A percentile compares a stretch with the other conserved stretches of the same genome.
Evolutionary conservation across 352 stramenopile species (phyloP).

Genomic region (Aphanomyces astaci): DNA sequence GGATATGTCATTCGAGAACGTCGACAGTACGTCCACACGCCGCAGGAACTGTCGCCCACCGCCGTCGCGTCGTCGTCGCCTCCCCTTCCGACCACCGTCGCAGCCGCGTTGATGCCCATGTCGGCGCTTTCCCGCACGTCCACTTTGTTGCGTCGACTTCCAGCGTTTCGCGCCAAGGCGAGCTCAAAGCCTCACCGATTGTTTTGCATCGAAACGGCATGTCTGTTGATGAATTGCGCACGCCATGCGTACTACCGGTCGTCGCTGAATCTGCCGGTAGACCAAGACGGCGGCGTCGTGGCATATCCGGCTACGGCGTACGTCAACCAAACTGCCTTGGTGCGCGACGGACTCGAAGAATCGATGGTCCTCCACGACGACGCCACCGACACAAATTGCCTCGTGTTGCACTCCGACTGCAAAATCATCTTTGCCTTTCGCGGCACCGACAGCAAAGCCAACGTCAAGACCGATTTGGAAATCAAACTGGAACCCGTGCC

Average conservation of each 20-base stretch:
- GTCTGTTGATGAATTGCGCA: slow-evolving; percentile 7
- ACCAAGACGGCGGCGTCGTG: background rate
- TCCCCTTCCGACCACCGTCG: background rate
- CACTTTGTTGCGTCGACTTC: background rate
- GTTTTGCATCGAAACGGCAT: slow-evolving; percentile 13
- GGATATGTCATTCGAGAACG: slow-evolving; percentile 17
- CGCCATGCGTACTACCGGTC: slow-evolving; percentile 14
- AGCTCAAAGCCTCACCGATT: background rate
- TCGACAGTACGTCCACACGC: background rate
- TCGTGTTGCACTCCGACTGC: slow-evolving; percentile 29
- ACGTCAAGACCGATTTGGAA: slow-evolving; percentile 37
- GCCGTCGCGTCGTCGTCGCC: background rate
- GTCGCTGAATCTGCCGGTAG: background rate
- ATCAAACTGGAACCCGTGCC: slow-evolving; percentile 17
- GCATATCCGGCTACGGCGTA: slow-evolving; percentile 1
- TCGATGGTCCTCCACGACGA: slow-evolving; percentile 31
- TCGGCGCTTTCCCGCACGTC: background rate
- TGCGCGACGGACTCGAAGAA: slow-evolving; percentile 13
- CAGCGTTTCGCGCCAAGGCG: slow-evolving; percentile 8
- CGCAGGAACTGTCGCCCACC: slow-evolving; percentile 3
- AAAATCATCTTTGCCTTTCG: slow-evolving; percentile 37
- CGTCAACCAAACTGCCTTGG: slow-evolving; percentile 1
- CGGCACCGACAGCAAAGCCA: slow-evolving; percentile 37
- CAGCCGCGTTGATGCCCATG: background rate
- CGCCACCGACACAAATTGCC: slow-evolving; percentile 35